Percentiles rank a stretch among this genome's conserved stretches.
Evolutionary conservation across 306 rosid genomes (phyloP).

Genomic region (Clitoria ternatea): DNA sequence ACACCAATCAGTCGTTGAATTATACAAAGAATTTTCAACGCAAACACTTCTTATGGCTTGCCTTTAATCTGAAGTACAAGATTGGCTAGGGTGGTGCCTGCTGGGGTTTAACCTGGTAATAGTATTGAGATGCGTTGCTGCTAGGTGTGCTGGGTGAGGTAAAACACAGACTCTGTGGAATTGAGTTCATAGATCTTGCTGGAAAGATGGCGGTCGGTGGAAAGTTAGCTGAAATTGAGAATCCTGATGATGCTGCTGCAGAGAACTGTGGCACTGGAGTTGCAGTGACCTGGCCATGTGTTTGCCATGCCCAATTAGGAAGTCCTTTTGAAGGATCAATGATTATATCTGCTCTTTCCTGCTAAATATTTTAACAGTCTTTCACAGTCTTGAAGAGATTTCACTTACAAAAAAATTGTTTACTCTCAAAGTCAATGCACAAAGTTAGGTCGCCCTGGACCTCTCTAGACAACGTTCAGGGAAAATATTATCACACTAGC

Average conservation of each 20-base stretch:
- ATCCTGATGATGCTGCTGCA: slow-evolving; percentile 99
- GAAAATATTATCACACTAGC: neutral
- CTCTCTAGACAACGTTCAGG: neutral
- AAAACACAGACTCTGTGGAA: slow-evolving; percentile 47
- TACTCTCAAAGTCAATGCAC: neutral
- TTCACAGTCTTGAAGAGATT: neutral
- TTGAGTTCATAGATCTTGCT: slow-evolving; percentile 32
- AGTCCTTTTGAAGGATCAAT: slow-evolving; percentile 58
- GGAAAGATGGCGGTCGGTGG: slow-evolving; percentile 53
- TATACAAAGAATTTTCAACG: slow-evolving; percentile 31
- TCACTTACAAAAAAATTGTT: neutral
- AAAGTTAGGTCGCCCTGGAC: neutral
- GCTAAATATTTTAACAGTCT: slow-evolving; percentile 25
- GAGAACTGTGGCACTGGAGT: slow-evolving; percentile 61
- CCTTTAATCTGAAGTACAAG: neutral
- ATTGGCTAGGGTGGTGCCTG: slow-evolving; percentile 50
- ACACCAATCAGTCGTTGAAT: slow-evolving; percentile 30
- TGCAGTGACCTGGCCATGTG: slow-evolving; percentile 60
- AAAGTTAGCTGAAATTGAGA: slow-evolving; percentile 70
- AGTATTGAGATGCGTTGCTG: slow-evolving; percentile 36
- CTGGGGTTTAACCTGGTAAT: slow-evolving; percentile 43
- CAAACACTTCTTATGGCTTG: slow-evolving; percentile 8
- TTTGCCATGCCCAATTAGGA: slow-evolving; percentile 73
- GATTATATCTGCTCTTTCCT: slow-evolving; percentile 68
- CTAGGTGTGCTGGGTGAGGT: slow-evolving; percentile 37